Evolutionary conservation across 352 stramenopile species (phyloP).

Genomic region (Globisporangium middletonii): DNA sequence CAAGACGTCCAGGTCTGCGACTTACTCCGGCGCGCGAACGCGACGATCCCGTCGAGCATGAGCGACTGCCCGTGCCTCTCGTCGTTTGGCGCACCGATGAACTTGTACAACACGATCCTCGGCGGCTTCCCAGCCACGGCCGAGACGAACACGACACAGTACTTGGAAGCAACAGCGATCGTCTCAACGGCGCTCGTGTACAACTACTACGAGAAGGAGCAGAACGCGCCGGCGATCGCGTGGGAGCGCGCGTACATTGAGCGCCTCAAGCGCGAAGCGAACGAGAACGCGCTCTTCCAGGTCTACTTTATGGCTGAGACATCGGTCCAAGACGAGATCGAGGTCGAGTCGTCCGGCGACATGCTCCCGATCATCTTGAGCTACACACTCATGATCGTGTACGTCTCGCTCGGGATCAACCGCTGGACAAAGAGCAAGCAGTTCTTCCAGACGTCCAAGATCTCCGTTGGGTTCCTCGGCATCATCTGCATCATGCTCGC

Average conservation of each 20-base stretch:
- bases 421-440: conserved; percentile 34
- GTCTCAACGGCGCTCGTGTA: conserved; percentile 53
- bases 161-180: conserved; percentile 37
- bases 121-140: conserved; percentile 42
- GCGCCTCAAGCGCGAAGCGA: conserved; percentile 45
- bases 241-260: conserved; percentile 69
- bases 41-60: conserved; percentile 47
- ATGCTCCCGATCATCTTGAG: conserved; percentile 38
- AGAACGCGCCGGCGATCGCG: conserved; percentile 38
- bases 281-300: conserved; percentile 45
- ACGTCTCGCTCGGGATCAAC: conserved; percentile 65
- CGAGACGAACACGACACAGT: conserved; percentile 45
- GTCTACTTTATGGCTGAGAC: conserved; percentile 62
- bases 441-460: conserved; percentile 64
- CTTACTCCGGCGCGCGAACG: conserved; percentile 19
- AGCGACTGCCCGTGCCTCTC: conserved; percentile 58
- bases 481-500: conserved; percentile 57
- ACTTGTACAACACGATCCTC: conserved; percentile 63
- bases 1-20: conserved; percentile 37
- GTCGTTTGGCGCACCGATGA: conserved; percentile 58
- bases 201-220: conserved; percentile 45
- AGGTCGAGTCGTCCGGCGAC: conserved; percentile 36
- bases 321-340: conserved; percentile 57
- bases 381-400: conserved; percentile 66
- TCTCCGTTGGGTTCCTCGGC: conserved; percentile 56